Evolutionary conservation across 2,329 filamentous ascomycete species (phyloP).

Genomic region (Cryphonectria nitschkei): DNA sequence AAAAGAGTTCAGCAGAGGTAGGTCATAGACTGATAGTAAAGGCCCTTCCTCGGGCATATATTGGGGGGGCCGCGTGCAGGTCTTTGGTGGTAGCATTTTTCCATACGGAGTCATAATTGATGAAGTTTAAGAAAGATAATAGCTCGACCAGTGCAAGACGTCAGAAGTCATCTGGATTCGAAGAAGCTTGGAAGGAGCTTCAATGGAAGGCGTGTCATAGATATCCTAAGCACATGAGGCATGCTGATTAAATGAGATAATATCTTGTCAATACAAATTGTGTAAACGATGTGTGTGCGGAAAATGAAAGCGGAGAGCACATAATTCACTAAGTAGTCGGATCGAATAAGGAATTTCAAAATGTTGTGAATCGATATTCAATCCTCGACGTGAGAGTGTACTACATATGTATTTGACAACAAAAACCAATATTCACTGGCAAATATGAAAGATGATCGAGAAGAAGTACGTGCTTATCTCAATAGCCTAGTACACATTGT

Average conservation of each 20-base stretch:
- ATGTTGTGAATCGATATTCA: neutral
- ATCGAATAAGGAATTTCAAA: neutral
- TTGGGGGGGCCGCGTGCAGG: neutral
- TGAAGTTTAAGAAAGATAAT: neutral
- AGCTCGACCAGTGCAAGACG: neutral
- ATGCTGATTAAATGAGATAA: neutral
- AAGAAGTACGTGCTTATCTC: neutral
- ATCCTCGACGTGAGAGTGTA: neutral
- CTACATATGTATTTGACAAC: neutral
- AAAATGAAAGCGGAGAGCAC: neutral
- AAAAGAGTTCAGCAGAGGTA: neutral
- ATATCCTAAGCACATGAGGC: neutral
- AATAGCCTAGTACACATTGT: neutral
- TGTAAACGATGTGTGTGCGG: neutral
- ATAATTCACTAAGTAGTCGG: no score
- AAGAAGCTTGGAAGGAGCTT: neutral
- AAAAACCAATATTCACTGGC: neutral
- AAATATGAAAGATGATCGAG: neutral
- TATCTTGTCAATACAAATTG: neutral
- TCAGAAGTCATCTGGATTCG: neutral
- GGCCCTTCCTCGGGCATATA: neutral
- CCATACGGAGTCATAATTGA: neutral
- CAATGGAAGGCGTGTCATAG: neutral
- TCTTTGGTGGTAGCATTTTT: neutral
- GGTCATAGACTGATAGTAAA: neutral